These are phyloP conservation scores for Linnemannia elongata DNA, from an alignment of 192 early-diverging fungal species.

Conservation along the genomic window DNA sequence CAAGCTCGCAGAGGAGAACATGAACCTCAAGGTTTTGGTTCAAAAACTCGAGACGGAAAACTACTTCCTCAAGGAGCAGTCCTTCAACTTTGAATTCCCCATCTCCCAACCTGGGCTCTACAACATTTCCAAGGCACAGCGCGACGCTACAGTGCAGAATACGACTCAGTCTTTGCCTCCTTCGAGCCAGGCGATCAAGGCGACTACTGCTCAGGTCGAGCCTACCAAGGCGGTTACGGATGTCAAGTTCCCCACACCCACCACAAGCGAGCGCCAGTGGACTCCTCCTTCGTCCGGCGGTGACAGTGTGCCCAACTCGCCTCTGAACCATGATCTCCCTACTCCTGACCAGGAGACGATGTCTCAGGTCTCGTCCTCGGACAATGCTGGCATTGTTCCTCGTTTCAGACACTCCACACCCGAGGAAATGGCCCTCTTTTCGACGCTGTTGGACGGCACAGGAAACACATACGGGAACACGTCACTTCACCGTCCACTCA, in stretches of 20 bases:
- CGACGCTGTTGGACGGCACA: conserved; percentile 39
- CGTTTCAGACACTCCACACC: conserved; percentile 44
- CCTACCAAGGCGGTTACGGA: conserved; percentile 7
- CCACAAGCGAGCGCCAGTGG: conserved; percentile 31
- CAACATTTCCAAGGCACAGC: conserved; percentile 19
- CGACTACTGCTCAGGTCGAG: not conserved
- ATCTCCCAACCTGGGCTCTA: conserved; percentile 61
- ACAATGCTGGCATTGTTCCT: conserved; percentile 43
- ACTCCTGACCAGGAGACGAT: conserved; percentile 41
- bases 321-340: conserved; percentile 30
- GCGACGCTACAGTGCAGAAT: not conserved
- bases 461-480: conserved; percentile 29
- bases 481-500: not conserved
- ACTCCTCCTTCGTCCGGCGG: conserved; percentile 26
- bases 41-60: conserved; percentile 67
- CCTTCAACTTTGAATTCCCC: conserved; percentile 67
- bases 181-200: conserved; percentile 4
- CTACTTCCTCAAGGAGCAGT: conserved; percentile 66
- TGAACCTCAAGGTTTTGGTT: conserved; percentile 60
- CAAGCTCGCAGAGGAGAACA: conserved; percentile 62
- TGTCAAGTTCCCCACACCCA: conserved; percentile 19
- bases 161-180: not conserved
- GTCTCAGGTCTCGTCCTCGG: conserved; percentile 14
- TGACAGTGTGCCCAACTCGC: conserved; percentile 28
- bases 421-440: conserved; percentile 47